Evolutionary conservation across 2,329 filamentous ascomycete species (phyloP).

Genomic region (Septoria linicola): DNA sequence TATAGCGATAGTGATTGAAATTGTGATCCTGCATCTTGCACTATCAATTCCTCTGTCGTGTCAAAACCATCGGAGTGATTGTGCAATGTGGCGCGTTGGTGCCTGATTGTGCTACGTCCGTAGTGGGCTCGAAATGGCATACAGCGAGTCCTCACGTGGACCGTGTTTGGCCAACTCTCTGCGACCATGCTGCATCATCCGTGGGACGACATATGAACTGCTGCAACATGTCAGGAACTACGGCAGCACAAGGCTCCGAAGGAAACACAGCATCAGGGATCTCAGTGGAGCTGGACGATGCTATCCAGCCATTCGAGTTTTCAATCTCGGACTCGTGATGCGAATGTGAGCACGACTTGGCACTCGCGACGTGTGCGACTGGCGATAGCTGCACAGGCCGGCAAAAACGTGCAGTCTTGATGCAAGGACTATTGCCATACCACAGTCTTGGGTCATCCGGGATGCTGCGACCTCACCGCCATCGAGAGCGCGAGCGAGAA

Average conservation of each 20-base stretch:
- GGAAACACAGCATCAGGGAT: constrained; percentile 15
- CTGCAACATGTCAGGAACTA: constrained; percentile 25
- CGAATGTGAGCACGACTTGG: constrained; percentile 17
- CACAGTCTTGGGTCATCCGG: constrained; percentile 8
- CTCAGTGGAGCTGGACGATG: constrained; percentile 10
- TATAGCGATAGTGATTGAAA: constrained; percentile 13
- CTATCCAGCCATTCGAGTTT: constrained; percentile 19
- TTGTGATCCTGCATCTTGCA: neutral
- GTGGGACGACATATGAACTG: constrained; percentile 26
- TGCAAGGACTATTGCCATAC: constrained; percentile 19
- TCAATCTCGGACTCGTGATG: constrained; percentile 17
- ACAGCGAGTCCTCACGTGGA: too few relatives aligned
- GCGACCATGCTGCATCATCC: neutral
- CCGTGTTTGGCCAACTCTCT: neutral
- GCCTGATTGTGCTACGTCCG: neutral
- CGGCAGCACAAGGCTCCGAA: constrained; percentile 20
- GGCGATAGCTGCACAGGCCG: constrained; percentile 10
- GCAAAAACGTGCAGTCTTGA: constrained; percentile 19
- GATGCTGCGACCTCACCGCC: constrained; percentile 17
- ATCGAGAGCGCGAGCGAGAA: neutral
- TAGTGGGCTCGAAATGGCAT: neutral
- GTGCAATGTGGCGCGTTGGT: neutral
- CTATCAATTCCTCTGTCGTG: neutral
- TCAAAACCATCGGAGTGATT: neutral
- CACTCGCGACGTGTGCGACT: constrained; percentile 21